A percentile compares a stretch with the other conserved stretches of the same genome.
Evolutionary conservation across 805 yeast genomes (phyloP).

Genomic region (Saccharomyces cerevisiae): DNA sequence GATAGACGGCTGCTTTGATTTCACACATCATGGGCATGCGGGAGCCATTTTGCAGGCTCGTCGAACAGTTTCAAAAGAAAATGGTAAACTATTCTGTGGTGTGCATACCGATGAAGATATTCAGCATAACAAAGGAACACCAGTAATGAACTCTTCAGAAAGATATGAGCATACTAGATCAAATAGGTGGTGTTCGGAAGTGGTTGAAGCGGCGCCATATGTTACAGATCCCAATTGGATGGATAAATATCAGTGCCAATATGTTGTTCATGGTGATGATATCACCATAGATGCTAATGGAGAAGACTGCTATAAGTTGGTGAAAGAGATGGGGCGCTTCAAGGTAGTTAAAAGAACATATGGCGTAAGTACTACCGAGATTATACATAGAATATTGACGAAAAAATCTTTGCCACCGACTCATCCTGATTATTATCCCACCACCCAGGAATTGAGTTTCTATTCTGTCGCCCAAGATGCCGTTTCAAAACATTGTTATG

Average conservation of each 20-base stretch:
- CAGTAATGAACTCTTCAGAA: constrained; percentile 80
- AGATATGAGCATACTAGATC: constrained; percentile 79
- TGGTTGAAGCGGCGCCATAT: constrained; percentile 78
- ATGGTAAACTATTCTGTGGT: constrained; percentile 48
- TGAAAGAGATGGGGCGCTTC: constrained; percentile 79
- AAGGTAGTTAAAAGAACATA: constrained; percentile 90
- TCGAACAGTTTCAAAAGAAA: constrained; percentile 40
- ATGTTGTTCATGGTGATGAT: constrained; percentile 98
- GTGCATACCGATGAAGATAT: constrained; percentile 91
- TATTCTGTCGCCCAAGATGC: constrained; percentile 67
- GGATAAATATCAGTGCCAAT: constrained; percentile 67
- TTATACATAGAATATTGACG: constrained; percentile 76
- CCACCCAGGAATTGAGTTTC: constrained; percentile 23
- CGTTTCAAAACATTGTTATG: constrained; percentile 41
- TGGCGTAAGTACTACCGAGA: constrained; percentile 88
- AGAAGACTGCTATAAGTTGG: constrained; percentile 78
- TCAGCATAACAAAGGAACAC: constrained; percentile 78
- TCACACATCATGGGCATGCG: constrained; percentile 96
- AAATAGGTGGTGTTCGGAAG: constrained; percentile 77
- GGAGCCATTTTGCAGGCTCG: constrained; percentile 95
- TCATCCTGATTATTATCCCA: constrained; percentile 6
- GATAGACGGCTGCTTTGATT: constrained; percentile 98
- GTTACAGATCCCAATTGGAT: constrained; percentile 74
- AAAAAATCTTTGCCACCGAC: constrained; percentile 7
- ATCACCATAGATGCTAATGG: constrained; percentile 95